phyloP scores from a whole-genome alignment of 2,329 filamentous ascomycete genomes.

The Aphanoascus verrucosus region DNA sequence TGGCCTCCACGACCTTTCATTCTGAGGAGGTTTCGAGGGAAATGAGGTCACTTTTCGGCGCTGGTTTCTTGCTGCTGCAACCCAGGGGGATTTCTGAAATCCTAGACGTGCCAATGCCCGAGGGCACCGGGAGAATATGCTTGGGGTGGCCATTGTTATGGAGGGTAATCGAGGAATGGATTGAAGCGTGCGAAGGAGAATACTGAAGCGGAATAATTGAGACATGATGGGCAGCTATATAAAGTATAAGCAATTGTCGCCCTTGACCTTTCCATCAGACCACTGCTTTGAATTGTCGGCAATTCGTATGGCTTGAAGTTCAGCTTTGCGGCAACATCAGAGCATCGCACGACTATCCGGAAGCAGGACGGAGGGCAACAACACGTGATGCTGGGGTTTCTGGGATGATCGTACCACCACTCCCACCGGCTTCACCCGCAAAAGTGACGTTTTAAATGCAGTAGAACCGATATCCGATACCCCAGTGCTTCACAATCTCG shows the following conservation, averaged over 20 bases:
- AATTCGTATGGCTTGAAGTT: neutral
- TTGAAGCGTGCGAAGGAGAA: neutral
- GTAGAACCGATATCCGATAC: too few species aligned
- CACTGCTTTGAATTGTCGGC: constrained; percentile 3
- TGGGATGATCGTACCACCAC: neutral
- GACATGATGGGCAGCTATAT: neutral
- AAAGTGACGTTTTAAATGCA: too few species aligned
- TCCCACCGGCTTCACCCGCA: neutral
- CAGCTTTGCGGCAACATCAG: neutral
- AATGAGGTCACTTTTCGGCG: neutral
- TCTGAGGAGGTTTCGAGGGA: neutral
- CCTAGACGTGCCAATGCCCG: neutral
- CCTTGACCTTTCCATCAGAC: constrained; percentile 22
- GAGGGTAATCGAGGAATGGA: neutral
- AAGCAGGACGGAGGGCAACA: neutral
- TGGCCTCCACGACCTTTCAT: neutral
- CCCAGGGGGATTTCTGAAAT: neutral
- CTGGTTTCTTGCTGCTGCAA: neutral
- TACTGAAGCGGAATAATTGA: neutral
- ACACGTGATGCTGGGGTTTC: neutral
- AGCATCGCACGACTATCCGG: neutral
- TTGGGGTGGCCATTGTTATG: constrained; percentile 1
- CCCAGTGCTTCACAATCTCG: neutral
- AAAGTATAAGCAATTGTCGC: constrained; percentile 12
- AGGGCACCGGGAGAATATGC: constrained; percentile 3